Conservation (phyloP, 345 rosid genomes). For the Eucalyptus regnans region DNA sequence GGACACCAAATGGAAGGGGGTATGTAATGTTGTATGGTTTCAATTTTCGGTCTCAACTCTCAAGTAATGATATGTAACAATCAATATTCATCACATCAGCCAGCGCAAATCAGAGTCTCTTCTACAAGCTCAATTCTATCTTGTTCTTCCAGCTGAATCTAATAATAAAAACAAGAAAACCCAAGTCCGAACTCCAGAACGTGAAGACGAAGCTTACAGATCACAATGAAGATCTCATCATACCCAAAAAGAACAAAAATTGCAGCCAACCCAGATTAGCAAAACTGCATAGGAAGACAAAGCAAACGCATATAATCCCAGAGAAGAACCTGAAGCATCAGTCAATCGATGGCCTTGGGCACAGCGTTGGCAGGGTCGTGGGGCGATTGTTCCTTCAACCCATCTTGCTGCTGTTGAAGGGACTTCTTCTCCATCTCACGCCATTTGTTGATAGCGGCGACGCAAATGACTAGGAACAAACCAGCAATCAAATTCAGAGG, state of each 20-base stretch:
- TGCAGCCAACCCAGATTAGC: neutral
- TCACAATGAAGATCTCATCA: neutral
- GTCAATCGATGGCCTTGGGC: slow-evolving; percentile 26
- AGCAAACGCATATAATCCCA: neutral
- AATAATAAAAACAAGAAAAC: neutral
- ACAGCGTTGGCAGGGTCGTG: slow-evolving; percentile 15
- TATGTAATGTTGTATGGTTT: neutral
- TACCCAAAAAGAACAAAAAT: neutral
- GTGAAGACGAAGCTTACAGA: neutral
- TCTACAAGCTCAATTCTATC: neutral
- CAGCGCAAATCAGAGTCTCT: neutral
- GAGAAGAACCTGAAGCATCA: neutral
- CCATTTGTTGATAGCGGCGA: slow-evolving; percentile 62
- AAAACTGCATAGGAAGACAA: neutral
- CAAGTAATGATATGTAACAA: neutral
- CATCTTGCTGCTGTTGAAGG: slow-evolving; percentile 16
- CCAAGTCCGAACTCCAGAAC: neutral
- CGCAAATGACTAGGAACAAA: slow-evolving; percentile 26
- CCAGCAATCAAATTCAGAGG: neutral
- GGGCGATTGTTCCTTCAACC: slow-evolving; percentile 3
- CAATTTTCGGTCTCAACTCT: neutral
- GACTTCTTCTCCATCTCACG: slow-evolving; percentile 50
- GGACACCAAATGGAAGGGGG: neutral
- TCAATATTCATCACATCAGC: neutral
- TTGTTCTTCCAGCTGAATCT: neutral